A percentile compares a stretch with the other conserved stretches of the same genome.
Evolutionary conservation across 2,329 filamentous ascomycete species (phyloP).

Genomic region (Fusarium heterosporum): DNA sequence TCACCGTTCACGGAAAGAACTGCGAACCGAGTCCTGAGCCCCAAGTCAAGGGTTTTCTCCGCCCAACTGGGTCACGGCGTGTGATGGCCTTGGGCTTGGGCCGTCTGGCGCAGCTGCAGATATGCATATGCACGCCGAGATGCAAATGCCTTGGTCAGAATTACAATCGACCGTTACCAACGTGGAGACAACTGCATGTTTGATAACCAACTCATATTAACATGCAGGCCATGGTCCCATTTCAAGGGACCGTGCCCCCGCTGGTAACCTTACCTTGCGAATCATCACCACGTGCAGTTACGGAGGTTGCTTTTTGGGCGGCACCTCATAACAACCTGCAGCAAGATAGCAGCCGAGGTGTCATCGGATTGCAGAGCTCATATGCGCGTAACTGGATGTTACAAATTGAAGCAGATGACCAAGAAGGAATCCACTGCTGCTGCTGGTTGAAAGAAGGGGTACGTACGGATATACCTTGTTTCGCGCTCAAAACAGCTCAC

Average conservation of each 20-base stretch:
- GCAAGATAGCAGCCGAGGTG: constrained; percentile 16
- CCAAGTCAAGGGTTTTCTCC: background rate
- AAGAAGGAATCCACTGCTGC: constrained; percentile 11
- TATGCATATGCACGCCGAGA: constrained; percentile 25
- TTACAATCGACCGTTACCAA: constrained; percentile 17
- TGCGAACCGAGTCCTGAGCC: constrained; percentile 6
- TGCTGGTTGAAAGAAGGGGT: constrained; percentile 6
- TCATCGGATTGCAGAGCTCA: background rate
- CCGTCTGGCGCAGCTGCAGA: constrained; percentile 15
- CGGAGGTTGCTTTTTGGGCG: constrained; percentile 11
- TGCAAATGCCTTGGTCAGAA: constrained; percentile 14
- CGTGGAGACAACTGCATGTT: constrained; percentile 37
- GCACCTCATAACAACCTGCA: constrained; percentile 21
- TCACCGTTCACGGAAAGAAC: constrained; percentile 15
- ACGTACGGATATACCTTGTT: constrained; percentile 18
- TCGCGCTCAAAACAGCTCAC: constrained; percentile 18
- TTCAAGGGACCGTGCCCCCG: constrained; percentile 22
- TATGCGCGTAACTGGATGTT: constrained; percentile 3
- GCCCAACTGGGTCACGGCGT: background rate
- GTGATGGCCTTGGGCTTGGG: constrained; percentile 5
- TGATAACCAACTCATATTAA: constrained; percentile 36
- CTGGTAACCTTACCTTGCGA: constrained; percentile 26
- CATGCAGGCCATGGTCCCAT: constrained; percentile 36
- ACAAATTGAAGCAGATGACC: constrained; percentile 8
- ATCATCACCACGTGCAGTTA: constrained; percentile 29